A percentile compares a stretch with the other conserved stretches of the same genome.
Evolutionary conservation across 306 rosid genomes (phyloP).

Genomic region (Vigna radiata): DNA sequence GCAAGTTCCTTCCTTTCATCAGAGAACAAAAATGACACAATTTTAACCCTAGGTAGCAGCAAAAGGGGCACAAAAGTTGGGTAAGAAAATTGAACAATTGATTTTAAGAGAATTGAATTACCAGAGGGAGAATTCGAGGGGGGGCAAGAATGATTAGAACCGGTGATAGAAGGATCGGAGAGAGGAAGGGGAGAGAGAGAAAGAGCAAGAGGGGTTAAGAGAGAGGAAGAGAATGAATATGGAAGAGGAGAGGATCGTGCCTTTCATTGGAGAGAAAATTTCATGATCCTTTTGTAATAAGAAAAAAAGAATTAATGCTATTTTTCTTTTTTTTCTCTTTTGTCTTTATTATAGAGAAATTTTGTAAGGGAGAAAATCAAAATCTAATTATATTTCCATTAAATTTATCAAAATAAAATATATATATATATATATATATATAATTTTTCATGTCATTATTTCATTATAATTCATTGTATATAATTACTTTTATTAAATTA

Average conservation of each 20-base stretch:
- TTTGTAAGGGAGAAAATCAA: not conserved
- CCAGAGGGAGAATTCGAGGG: slow-evolving; percentile 36
- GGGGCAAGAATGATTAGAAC: slow-evolving; percentile 48
- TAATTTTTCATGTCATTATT: not conserved
- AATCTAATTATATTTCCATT: not conserved
- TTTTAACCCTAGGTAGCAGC: slow-evolving; percentile 46
- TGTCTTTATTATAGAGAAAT: slow-evolving; percentile 5
- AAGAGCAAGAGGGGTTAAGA: slow-evolving; percentile 46
- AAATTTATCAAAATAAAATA: not conserved
- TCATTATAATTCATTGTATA: not conserved
- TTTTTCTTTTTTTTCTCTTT: not conserved
- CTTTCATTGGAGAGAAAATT: slow-evolving; percentile 52
- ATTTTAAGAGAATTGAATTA: slow-evolving; percentile 30
- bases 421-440: too few relatives aligned
- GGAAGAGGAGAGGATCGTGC: slow-evolving; percentile 52
- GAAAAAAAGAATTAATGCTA: not conserved
- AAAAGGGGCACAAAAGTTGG: slow-evolving; percentile 43
- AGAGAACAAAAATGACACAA: slow-evolving; percentile 23
- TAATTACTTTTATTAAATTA: not conserved
- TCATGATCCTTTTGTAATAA: slow-evolving; percentile 24
- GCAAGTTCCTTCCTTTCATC: slow-evolving; percentile 50
- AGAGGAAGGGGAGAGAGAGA: slow-evolving; percentile 45
- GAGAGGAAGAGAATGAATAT: slow-evolving; percentile 49
- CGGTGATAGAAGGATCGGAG: slow-evolving; percentile 49
- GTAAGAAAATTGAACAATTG: not conserved